Percentiles rank a stretch among this genome's conserved stretches.
Evolutionary conservation across 305 asterid genomes (phyloP).

Genomic region (Fraxinus nigra): DNA sequence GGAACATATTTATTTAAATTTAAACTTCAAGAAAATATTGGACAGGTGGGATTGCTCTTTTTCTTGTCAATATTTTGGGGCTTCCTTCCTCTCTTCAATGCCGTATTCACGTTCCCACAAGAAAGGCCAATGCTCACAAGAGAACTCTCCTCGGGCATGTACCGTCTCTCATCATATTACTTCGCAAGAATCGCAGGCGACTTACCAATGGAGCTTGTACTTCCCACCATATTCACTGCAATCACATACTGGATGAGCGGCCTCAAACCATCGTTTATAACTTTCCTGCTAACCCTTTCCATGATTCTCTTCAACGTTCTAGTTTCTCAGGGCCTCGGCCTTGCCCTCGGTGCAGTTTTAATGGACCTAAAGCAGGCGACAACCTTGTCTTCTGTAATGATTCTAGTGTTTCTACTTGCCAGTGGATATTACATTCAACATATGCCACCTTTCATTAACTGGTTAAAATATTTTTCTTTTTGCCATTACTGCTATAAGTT

Average conservation of each 20-base stretch:
- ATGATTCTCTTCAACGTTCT: conserved; percentile 69
- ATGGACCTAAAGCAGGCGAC: conserved; percentile 86
- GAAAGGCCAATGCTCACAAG: conserved; percentile 62
- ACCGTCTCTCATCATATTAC: conserved; percentile 75
- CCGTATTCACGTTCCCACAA: conserved; percentile 77
- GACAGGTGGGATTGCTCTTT: conserved; percentile 80
- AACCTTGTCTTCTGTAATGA: conserved; percentile 64
- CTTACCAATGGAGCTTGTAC: conserved; percentile 84
- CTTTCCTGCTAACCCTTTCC: conserved; percentile 54
- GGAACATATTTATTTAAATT: neutral
- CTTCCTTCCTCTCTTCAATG: conserved; percentile 72
- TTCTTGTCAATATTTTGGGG: conserved; percentile 97
- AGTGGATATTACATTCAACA: conserved; percentile 86
- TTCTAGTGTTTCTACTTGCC: conserved; percentile 70
- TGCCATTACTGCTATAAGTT: conserved; percentile 76
- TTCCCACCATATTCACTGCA: conserved; percentile 68
- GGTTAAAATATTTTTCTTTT: conserved; percentile 79
- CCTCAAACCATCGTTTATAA: conserved; percentile 57
- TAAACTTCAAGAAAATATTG: neutral
- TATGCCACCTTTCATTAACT: conserved; percentile 60
- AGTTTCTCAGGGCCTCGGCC: conserved; percentile 83
- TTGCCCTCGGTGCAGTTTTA: conserved; percentile 81
- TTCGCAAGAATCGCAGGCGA: conserved; percentile 72
- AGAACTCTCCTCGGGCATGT: conserved; percentile 78
- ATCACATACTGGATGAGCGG: conserved; percentile 90